Base-by-base conservation (phyloP, 176 grass and related monocot genomes). In the Aegilops sharonensis region DNA sequence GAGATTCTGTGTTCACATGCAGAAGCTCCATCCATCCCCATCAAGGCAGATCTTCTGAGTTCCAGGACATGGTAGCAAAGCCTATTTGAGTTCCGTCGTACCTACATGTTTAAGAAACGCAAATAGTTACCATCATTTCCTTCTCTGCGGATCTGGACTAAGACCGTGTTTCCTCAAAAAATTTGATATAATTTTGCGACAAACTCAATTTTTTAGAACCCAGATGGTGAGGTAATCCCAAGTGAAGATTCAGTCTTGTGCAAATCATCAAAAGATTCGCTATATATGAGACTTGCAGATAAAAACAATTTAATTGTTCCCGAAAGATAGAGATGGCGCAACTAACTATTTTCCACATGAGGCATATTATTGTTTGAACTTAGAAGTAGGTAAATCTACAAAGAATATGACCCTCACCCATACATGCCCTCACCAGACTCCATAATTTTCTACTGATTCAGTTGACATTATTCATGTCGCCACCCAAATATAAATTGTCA, bases 221-320 rank as follows among this genome's bases (percentile, higher is more conserved):
- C 32, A 98, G 78, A 84, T 95, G 88, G 71, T 98, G 84, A 98
- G 78, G 92, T 98, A 95, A 40, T 98, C 93, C 96, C 96, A 98
- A 52, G 93, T 98, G 84, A 94, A 98, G 71, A 98, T 98, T 79
- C 90, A 31, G 96, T 98, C 78, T 98, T 98, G 81, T 98, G 93
- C 88, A 95, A 84, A 84, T 98, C 96, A 80, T 95, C 96, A 75
- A 80, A 71, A 32, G 54, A 78, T 3, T 18, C 1, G 50, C 48
- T 61, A 84, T 25, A 56, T 15, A 67, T 6, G 56, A 66, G 29
- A 35, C 10, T 15, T 54, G 56, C n/a, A 70, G 5, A 70, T 61
- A 72, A 64, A 24, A 71, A 36, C 5, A 83, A n/a, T n/a, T 2
- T 27, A 20, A 40, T 31, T 3, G 61, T 63, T 59, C 61, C 27